Evolutionary conservation across 495 filamentous ascomycete species (phyloP), one percentile per base, ranked within the genome.

Genomic region (Talaromyces nanjingensis): DNA sequence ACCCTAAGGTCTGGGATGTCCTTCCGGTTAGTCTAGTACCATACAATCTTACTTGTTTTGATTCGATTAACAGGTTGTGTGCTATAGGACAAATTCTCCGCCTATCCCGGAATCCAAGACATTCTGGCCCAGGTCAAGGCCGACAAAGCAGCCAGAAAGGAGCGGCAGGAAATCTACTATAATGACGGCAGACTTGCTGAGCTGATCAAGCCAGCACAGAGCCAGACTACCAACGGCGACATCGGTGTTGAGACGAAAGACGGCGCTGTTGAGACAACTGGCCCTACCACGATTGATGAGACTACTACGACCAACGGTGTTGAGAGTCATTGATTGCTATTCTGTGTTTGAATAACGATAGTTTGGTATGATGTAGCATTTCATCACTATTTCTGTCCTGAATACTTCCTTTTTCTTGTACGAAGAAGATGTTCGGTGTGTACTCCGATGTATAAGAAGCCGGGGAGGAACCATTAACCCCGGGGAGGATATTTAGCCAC

Each of bases 1-100:
- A 79, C 57, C 74, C 75, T 31, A 74, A 69, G 59, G 75, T 74
- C 53, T 79, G 76, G 76, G 75, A 79, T 64, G 68, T 67, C 8
- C 68, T 79, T 18, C 76, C 76, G 14, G 75, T 72, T 45, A 56
- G 70, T 56, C 12, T 18, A 11, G 5, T 56, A 0, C 9, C 25
- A 4, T 56, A 6, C 9, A 6, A 7, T 12, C 2, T 6, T 27
- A 29, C 8, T 25, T 4, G 4, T 16, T 42, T 22, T 16, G 1
- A 27, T 56, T 29, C 27, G 27, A 31, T 24, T 56, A 9, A 49
- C 53, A 14, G 29, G 29, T 31, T 42, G 14, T 5, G 22, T 16
- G 9, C n/a, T 9, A 27, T 29, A 76, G 73, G 74, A 77, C 54
- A 71, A 69, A 66, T 77, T 77, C 65, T 75, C 73, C 11, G 34